These are phyloP conservation scores for Penicillium subrubescens DNA, from an alignment of 495 filamentous ascomycete genomes.

Conservation along the genomic window DNA sequence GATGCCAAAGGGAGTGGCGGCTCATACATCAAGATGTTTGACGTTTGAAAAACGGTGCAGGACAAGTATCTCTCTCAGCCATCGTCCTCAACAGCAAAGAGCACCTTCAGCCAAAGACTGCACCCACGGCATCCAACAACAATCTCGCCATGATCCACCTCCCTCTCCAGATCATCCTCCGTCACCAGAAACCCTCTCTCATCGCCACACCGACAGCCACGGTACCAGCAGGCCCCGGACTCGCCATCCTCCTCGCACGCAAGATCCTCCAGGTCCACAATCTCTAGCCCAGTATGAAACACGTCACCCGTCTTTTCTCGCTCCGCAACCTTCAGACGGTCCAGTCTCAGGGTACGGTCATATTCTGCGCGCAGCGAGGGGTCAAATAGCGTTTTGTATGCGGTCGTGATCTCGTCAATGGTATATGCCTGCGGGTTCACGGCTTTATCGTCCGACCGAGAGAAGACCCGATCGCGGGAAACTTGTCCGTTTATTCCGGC, in stretches of 20 bases:
- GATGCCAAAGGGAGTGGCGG: not conserved
- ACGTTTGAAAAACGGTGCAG: not conserved
- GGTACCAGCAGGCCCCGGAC: slow-evolving; percentile 56
- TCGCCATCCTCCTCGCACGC: slow-evolving; percentile 49
- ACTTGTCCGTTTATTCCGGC: not conserved
- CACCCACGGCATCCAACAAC: slow-evolving; percentile 78
- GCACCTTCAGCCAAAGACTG: slow-evolving; percentile 77
- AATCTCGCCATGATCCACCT: slow-evolving; percentile 64
- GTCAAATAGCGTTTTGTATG: slow-evolving; percentile 70
- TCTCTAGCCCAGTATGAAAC: slow-evolving; percentile 72
- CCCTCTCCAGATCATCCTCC: slow-evolving; percentile 71
- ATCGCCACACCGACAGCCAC: slow-evolving; percentile 80
- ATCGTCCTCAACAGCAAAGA: slow-evolving; percentile 26
- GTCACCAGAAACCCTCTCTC: slow-evolving; percentile 67
- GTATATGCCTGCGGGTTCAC: slow-evolving; percentile 39
- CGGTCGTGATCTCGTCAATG: slow-evolving; percentile 78
- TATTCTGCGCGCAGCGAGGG: slow-evolving; percentile 62
- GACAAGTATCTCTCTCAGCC: slow-evolving; percentile 5
- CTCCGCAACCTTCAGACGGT: slow-evolving; percentile 28
- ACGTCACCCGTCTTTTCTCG: slow-evolving; percentile 33
- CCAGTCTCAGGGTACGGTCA: slow-evolving; percentile 56
- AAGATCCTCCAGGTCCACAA: slow-evolving; percentile 83
- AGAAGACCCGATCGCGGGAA: not conserved
- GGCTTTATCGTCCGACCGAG: not conserved
- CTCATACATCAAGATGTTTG: not conserved